Percentiles rank a stretch among this genome's conserved stretches.
These are phyloP conservation scores for Arxiozyma slooffiae DNA, from an alignment of 1,139 yeast species.

Conservation along the genomic window DNA sequence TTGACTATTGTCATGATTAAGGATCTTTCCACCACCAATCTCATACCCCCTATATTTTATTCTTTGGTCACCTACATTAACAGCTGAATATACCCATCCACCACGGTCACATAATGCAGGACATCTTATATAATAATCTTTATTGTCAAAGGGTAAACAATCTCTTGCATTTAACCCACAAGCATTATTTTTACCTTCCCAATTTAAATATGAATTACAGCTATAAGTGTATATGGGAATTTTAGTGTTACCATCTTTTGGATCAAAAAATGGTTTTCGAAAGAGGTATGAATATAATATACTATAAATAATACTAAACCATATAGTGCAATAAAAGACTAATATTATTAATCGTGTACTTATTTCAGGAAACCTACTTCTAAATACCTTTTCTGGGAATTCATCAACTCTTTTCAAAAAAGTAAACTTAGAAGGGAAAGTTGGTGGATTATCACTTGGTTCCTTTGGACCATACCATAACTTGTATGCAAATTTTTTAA, in stretches of 20 bases:
- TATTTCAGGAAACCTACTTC: conserved; percentile 26
- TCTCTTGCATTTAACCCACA: conserved; percentile 65
- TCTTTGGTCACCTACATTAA: conserved; percentile 61
- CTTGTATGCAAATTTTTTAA: conserved; percentile 14
- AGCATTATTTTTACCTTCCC: conserved; percentile 65
- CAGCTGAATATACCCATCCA: conserved; percentile 67
- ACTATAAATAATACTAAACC: conserved; percentile 20
- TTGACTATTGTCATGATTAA: conserved; percentile 11
- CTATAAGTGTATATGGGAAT: conserved; percentile 32
- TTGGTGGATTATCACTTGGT: conserved; percentile 44
- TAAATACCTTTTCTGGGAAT: conserved; percentile 35
- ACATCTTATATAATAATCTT: conserved; percentile 58
- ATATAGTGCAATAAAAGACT: conserved; percentile 32
- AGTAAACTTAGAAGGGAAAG: conserved; percentile 15
- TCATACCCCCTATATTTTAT: conserved; percentile 64
- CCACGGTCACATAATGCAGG: conserved; percentile 81
- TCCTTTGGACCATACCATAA: conserved; percentile 46
- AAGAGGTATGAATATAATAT: conserved; percentile 25
- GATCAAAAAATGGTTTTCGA: conserved; percentile 21
- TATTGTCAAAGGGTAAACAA: conserved; percentile 41
- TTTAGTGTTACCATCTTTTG: conserved; percentile 14
- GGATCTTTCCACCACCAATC: conserved; percentile 55
- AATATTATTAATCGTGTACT: conserved; percentile 31
- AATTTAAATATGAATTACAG: conserved; percentile 41
- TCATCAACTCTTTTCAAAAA: conserved; percentile 34